Evolutionary conservation across 139 green algal species (phyloP), one percentile per base, ranked within the genome.

Genomic region (Edaphochlamys debaryana): DNA sequence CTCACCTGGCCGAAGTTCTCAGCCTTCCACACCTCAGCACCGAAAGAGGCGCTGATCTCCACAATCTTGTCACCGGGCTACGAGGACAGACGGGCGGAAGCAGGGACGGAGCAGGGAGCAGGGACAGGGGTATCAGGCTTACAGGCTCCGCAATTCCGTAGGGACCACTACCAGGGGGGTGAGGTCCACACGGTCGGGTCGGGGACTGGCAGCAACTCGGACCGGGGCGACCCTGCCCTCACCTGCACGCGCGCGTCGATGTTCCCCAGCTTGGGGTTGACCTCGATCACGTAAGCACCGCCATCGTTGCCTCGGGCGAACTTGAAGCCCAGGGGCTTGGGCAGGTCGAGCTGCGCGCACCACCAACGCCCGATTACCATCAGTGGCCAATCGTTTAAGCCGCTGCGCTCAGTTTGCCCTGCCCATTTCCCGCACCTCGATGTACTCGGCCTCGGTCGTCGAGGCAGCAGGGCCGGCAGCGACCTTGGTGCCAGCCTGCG

Each of bases 41-140:
- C 98, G 89, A 99, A 99, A 32, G 95, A 98, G 0, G 97, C 97
- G 40, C 84, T 94, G 69, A 98, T 93, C 82, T 93, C 64, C 17
- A 98, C 86, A 36, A 98, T 90, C 91, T 98, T 98, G 91, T 98
- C 96, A n/a, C 95, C 96, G 41, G 91, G 87, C 95, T 96, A 83
- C 52, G 29, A 22, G 52, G 52, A 29, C 3, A 62, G 3, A 62
- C 13, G 3, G 52, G 52, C 52, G 52, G 52, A 27, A 62, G 22
- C 17, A 32, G 54, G 54, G 20, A 20, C 4, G 20, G 8, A 30
- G 22, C 9, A 63, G 30, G n/a, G n/a, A n/a, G n/a, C n/a, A n/a
- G n/a, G n/a, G n/a, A n/a, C n/a, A n/a, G n/a, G n/a, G n/a, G n/a
- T n/a, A n/a, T n/a, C n/a, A n/a, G n/a, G n/a, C n/a, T n/a, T n/a